Evolutionary conservation across 352 stramenopile genomes (phyloP), one percentile per base, ranked within the genome.

Genomic region (Phytopythium litorale): DNA sequence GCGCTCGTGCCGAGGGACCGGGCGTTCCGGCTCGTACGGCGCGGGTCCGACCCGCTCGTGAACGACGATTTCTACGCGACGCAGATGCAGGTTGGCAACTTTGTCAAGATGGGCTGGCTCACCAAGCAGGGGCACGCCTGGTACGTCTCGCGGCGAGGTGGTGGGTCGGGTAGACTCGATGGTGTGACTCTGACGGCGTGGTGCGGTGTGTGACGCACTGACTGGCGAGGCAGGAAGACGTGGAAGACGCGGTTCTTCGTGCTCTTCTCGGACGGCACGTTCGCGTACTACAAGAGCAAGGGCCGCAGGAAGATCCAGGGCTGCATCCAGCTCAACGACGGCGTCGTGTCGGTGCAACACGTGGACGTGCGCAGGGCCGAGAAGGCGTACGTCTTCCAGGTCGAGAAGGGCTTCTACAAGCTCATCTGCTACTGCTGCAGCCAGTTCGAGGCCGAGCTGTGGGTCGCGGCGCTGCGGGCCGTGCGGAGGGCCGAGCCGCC

Each of bases 221-320:
- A 32, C 28, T 32, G 28, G 16, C 23, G 23, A 12, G 46, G n/a
- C 52, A 86, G 79, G 79, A 91, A 93, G 63, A 94, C 73, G 56
- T 96, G 87, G 87, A 96, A 94, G 66, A 84, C 66, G 59, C 83
- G 87, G 38, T 94, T 90, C 64, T 96, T 96, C 55, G 84, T 96
- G 43, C 65, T 96, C 15, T 94, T 90, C 59, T 72, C 75, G 11
- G 85, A 96, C 61, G 85, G 83, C 7, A 92, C 81, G 13, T 81
- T 96, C 37, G 85, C 78, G 12, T 96, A 96, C 53, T 96, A 94
- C 62, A 91, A 92, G 64, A 84, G 75, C 56, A 84, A 87, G 40
- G 76, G 71, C 33, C 82, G 79, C 55, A 81, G 79, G 54, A 89
- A 87, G 65, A 92, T 94, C 63, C 84, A 94, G 51, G 87, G 87